Percentiles rank a stretch among this genome's conserved stretches.
These are phyloP conservation scores for Collariella sp. DNA, from an alignment of 495 filamentous ascomycete genomes.

Conservation along the genomic window DNA sequence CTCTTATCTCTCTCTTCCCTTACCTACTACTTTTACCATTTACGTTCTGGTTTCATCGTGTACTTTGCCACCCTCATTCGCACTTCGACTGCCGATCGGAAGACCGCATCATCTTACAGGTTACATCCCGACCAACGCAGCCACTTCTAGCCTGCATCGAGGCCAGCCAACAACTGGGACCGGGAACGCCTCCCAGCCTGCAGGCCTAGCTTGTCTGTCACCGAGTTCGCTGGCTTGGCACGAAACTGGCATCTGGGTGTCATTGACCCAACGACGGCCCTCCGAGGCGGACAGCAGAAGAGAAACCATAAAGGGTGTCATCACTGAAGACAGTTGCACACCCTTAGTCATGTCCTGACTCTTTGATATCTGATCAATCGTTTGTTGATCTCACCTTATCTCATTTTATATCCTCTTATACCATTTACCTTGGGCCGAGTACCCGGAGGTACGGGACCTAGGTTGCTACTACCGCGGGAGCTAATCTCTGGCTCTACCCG, in stretches of 20 bases:
- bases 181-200: background rate
- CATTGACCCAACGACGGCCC: background rate
- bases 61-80: background rate
- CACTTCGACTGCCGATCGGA: background rate
- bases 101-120: background rate
- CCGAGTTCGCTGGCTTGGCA: background rate
- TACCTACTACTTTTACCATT: conserved; percentile 2
- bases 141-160: background rate
- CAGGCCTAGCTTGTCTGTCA: background rate
- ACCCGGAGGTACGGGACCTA: background rate
- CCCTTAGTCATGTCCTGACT: too few species aligned
- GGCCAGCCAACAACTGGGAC: background rate
- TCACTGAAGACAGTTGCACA: too few species aligned
- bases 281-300: background rate
- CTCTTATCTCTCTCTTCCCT: conserved; percentile 5
- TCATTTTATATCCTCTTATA: too few species aligned
- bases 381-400: too few species aligned
- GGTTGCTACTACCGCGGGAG: too few species aligned
- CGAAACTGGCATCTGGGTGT: background rate
- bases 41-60: background rate
- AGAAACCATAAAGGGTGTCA: too few species aligned
- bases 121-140: background rate
- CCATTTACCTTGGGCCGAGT: too few species aligned
- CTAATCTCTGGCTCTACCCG: too few species aligned
- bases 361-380: too few species aligned